Conservation (phyloP, 208 protist species). For the Wallacemonas sp. region DNA sequence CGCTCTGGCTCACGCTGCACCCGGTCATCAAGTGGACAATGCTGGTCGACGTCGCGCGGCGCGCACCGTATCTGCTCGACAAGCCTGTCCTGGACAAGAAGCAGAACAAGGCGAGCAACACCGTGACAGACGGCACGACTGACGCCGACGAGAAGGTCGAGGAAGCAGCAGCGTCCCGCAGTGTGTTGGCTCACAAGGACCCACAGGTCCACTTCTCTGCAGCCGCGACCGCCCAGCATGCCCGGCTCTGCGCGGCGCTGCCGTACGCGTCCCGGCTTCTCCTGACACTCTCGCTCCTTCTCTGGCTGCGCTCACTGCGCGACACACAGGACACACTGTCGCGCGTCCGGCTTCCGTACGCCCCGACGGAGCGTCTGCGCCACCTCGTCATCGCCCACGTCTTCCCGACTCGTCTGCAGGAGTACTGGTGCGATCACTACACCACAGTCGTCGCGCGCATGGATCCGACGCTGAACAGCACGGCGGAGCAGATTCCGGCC, state of each 20-base stretch:
- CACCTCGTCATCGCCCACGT: slow-evolving; percentile 49
- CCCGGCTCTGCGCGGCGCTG: slow-evolving; percentile 38
- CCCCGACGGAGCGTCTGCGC: slow-evolving; percentile 33
- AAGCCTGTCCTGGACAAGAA: slow-evolving; percentile 11
- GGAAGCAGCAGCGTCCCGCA: background rate
- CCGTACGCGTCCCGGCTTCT: slow-evolving; percentile 63
- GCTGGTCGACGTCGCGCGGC: slow-evolving; percentile 64
- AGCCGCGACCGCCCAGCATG: slow-evolving; percentile 21
- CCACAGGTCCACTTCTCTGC: slow-evolving; percentile 30
- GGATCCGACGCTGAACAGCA: slow-evolving; percentile 46
- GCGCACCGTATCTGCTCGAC: slow-evolving; percentile 50
- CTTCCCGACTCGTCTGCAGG: slow-evolving; percentile 57
- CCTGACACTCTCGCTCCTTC: slow-evolving; percentile 57
- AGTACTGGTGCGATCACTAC: slow-evolving; percentile 64
- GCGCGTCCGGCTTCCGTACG: slow-evolving; percentile 54
- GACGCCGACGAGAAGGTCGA: background rate
- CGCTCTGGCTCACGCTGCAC: slow-evolving; percentile 59
- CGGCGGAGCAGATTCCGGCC: slow-evolving; percentile 72
- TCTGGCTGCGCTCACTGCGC: slow-evolving; percentile 62
- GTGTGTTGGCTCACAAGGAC: slow-evolving; percentile 17
- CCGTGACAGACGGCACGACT: no score
- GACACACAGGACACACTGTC: slow-evolving; percentile 77
- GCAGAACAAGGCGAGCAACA: no score
- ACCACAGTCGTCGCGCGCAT: slow-evolving; percentile 54
- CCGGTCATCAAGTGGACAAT: slow-evolving; percentile 76